Evolutionary conservation across 2,329 filamentous ascomycete genomes (phyloP).

Genomic region (Aschersonia sp.): DNA sequence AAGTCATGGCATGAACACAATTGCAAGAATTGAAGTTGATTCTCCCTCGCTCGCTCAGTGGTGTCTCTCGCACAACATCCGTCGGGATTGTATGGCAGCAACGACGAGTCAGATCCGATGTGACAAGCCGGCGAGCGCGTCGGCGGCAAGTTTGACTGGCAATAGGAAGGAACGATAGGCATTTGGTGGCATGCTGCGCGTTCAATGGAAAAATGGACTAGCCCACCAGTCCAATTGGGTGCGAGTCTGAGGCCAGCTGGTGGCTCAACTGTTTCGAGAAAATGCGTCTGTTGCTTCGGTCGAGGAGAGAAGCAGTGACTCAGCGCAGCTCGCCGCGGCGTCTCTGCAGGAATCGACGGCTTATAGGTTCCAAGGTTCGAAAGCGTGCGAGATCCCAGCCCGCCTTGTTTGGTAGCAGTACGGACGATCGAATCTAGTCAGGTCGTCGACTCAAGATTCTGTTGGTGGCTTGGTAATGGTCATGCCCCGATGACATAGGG

Average conservation of each 20-base stretch:
- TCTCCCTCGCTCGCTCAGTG: background rate
- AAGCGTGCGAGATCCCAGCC: background rate
- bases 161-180: background rate
- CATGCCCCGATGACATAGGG: background rate
- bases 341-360: background rate
- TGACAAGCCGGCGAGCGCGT: background rate
- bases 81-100: background rate
- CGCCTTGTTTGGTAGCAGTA: background rate
- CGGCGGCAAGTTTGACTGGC: background rate
- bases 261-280: too few relatives aligned
- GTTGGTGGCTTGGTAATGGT: background rate
- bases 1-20: conserved; percentile 14
- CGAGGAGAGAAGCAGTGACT: background rate
- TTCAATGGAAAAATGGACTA: background rate
- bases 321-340: too few relatives aligned
- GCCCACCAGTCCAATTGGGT: too few relatives aligned
- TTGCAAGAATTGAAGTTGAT: too few relatives aligned
- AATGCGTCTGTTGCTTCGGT: too few relatives aligned
- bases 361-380: background rate
- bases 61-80: background rate
- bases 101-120: background rate
- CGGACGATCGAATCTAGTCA: background rate
- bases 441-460: background rate
- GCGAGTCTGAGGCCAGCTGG: too few relatives aligned
- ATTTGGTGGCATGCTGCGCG: background rate